Base-by-base conservation (phyloP, 2,329 filamentous ascomycete genomes). In the Sarocladium brachiariae region DNA sequence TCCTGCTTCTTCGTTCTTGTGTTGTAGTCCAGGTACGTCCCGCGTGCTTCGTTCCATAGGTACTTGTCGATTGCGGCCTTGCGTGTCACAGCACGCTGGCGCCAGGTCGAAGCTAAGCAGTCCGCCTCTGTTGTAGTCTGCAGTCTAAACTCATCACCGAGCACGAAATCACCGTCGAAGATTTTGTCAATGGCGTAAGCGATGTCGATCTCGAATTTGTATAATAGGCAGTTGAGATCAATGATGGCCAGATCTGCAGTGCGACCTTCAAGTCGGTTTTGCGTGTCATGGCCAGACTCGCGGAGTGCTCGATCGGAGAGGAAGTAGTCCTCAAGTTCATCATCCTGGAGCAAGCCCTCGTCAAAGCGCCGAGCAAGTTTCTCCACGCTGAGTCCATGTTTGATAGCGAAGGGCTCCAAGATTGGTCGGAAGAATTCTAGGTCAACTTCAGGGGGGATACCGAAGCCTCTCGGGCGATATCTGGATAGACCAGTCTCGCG, bases 1-100 rank as follows among this genome's bases (percentile, higher is more conserved):
- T 83, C 89, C 60, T 87, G 88, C 68, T 89, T 69, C 63, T 89
- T 82, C 66, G 85, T 87, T 54, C 78, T 83, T 1, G 89, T 95
- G 70, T 99, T 80, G 67, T 97, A 97, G 70, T 97, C 93, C 63
- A 97, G 96, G 74, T 89, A 99, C 87, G 97, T 95, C 52, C 92
- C 92, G 64, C 87, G 83, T 57, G 87, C 76, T 57, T 92, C 86
- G 63, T 95, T 87, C 93, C 93, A 99, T 64, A 95, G 81, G 62
- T 92, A 89, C 70, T 90, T 92, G 68, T 97, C 88, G 59, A 97
- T 93, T 7, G 83, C 82, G 58, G 84, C 74, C 74, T 92, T 92
- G 61, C 93, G 83, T 60, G 83, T 81, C 70, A 86, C 87, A 45
- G 90, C 89, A 33, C 89, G 86, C 37, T 90, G 87, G 64, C 96